Base-by-base conservation (phyloP, 1,284 basidiomycete genomes). In the Heliocybe sulcata region DNA sequence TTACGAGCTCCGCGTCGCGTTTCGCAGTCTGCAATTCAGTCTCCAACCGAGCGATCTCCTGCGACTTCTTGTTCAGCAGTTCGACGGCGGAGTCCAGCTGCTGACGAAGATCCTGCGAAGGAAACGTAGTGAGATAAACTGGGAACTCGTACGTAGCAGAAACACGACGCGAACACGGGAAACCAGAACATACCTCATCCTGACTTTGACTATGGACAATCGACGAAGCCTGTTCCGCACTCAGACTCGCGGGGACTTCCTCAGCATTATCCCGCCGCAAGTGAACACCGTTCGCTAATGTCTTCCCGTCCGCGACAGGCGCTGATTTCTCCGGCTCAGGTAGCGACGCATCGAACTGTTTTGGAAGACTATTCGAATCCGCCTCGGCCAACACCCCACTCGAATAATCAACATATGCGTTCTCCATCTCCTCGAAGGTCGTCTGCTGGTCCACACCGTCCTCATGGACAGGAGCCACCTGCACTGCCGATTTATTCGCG, bases 21-120 rank as follows among this genome's bases (percentile, higher is more conserved):
- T 45, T 45, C 22, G 56, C 35, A 4, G 27, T 19, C 31, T 55
- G 52, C 22, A 45, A 33, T 8, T 35, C 35, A 49, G 54, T 57
- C 53, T 64, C 61, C 23, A 73, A 62, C 20, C 59, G 59, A 11
- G 68, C 60, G n/a, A 73, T 73, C 52, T 72, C 72, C 53, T 70
- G 69, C 1, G 71, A 72, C 55, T 73, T 72, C 29, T 64, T 56
- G 45, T 72, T 63, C 20, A 72, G 63, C 23, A 72, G 55, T 3
- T 66, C 67, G 11, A 73, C 54, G 0, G 68, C 47, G 47, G 16
- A 23, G 8, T 25, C 22, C 16, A 49, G n/a, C 27, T 49, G 47
- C 12, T 25, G 14, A 3, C 47, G 8, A 49, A 49, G 23, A 49
- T 49, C 47, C 16, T 26, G 23, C 12, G 6, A 6, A 29, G 47